phyloP scores from a whole-genome alignment of 495 filamentous ascomycete genomes.

The Lasiosphaeria miniovina region DNA sequence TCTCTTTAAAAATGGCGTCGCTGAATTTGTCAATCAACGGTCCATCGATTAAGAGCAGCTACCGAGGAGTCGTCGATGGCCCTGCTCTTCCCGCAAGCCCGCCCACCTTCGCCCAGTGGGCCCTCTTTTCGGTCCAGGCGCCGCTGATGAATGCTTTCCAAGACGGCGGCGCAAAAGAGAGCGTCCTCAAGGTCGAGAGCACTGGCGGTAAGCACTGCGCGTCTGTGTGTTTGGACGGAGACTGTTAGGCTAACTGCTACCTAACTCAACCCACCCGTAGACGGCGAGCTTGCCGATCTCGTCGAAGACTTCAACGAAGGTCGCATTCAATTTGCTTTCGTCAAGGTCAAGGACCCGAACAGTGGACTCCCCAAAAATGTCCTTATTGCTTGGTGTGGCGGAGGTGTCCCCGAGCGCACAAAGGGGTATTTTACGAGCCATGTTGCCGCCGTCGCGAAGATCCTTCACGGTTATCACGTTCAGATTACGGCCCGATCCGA shows the following conservation, averaged over 20 bases:
- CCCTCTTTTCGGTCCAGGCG: slow-evolving; percentile 83
- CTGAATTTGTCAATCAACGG: slow-evolving; percentile 90
- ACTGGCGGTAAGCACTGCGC: slow-evolving; percentile 66
- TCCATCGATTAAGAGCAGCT: slow-evolving; percentile 87
- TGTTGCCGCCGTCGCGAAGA: slow-evolving; percentile 78
- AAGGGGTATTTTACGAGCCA: slow-evolving; percentile 99
- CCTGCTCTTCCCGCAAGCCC: slow-evolving; percentile 59
- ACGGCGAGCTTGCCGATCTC: slow-evolving; percentile 92
- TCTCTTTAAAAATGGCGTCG: slow-evolving; percentile 65
- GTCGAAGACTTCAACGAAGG: slow-evolving; percentile 97
- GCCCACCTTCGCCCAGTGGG: slow-evolving; percentile 68
- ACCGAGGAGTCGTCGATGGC: slow-evolving; percentile 80
- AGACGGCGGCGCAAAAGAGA: slow-evolving; percentile 80
- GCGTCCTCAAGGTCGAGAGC: slow-evolving; percentile 87
- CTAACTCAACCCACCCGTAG: slow-evolving; percentile 41
- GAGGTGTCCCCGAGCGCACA: slow-evolving; percentile 95
- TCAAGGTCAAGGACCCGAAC: slow-evolving; percentile 95
- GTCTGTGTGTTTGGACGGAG: not conserved
- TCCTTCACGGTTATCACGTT: slow-evolving; percentile 95
- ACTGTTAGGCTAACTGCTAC: not conserved
- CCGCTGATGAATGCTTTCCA: slow-evolving; percentile 91
- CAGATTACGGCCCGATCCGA: slow-evolving; percentile 94
- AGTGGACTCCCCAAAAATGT: slow-evolving; percentile 87
- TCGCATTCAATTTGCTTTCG: slow-evolving; percentile 92
- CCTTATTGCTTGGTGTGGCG: slow-evolving; percentile 94